Evolutionary conservation across 192 early-diverging fungal genomes (phyloP).

Genomic region (Mortierella antarctica): DNA sequence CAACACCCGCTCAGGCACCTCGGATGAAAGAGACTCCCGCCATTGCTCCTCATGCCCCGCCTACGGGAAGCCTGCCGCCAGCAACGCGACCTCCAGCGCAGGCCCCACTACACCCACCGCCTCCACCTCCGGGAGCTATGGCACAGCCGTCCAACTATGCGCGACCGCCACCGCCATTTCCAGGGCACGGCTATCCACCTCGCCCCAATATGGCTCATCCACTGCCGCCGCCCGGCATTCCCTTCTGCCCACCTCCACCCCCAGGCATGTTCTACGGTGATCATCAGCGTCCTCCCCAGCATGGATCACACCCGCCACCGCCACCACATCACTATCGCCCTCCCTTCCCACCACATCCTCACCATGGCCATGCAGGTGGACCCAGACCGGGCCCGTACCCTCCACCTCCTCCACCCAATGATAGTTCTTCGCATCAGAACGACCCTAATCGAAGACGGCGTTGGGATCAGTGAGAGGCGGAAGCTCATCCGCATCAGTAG

Average conservation of each 20-base stretch:
- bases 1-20: neutral
- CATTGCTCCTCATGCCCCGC: neutral
- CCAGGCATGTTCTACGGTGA: neutral
- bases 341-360: conserved; percentile 15
- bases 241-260: conserved; percentile 13
- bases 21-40: neutral
- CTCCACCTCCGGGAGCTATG: neutral
- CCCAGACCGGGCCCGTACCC: neutral
- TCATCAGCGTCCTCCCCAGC: conserved; percentile 8
- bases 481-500: neutral
- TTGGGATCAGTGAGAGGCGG: conserved; percentile 12
- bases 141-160: neutral
- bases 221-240: conserved; percentile 13
- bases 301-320: neutral
- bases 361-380: neutral
- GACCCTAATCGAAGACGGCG: conserved; percentile 18
- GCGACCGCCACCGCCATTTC: conserved; percentile 5
- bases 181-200: conserved; percentile 5
- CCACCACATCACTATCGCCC: neutral
- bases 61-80: neutral
- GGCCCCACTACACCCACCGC: neutral
- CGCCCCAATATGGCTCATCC: conserved; percentile 16
- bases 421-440: neutral
- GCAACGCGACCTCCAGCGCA: neutral
- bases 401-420: too few species aligned